Evolutionary conservation across 2,329 filamentous ascomycete species (phyloP).

Genomic region (Penicillium carneum): DNA sequence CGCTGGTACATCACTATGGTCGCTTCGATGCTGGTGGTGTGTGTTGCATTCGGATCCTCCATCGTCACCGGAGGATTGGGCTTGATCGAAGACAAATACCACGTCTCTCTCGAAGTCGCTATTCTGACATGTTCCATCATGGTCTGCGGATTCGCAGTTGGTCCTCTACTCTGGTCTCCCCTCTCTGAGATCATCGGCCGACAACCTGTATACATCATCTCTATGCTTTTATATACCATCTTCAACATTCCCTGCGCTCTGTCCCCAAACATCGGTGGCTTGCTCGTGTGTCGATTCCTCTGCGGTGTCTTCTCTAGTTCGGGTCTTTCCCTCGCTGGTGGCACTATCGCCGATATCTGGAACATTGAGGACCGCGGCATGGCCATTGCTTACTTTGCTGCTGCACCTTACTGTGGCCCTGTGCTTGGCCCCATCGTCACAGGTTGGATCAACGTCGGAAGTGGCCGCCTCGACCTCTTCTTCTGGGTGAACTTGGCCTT

Average conservation of each 20-base stretch:
- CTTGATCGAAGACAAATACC: constrained; percentile 68
- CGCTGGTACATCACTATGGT: constrained; percentile 87
- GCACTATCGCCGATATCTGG: constrained; percentile 68
- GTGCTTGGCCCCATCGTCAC: constrained; percentile 76
- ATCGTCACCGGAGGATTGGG: constrained; percentile 77
- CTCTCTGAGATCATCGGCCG: constrained; percentile 45
- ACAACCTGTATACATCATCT: constrained; percentile 45
- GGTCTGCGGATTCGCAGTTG: constrained; percentile 76
- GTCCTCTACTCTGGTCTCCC: constrained; percentile 43
- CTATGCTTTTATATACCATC: constrained; percentile 42
- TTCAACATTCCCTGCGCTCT: constrained; percentile 49
- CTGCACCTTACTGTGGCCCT: constrained; percentile 79
- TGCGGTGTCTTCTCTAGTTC: constrained; percentile 44
- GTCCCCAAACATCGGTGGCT: constrained; percentile 41
- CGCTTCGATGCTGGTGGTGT: constrained; percentile 74
- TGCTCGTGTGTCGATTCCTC: constrained; percentile 41
- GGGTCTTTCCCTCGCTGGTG: constrained; percentile 40
- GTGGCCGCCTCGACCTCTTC: constrained; percentile 43
- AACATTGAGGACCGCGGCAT: constrained; percentile 78
- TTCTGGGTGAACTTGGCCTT: constrained; percentile 47
- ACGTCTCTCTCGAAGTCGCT: constrained; percentile 74
- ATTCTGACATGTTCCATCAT: constrained; percentile 75
- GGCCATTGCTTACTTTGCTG: constrained; percentile 80
- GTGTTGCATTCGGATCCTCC: constrained; percentile 71
- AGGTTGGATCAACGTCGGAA: constrained; percentile 67